Conservation (phyloP, 768 basidiomycete genomes). For the Macrolepiota dolichaula region DNA sequence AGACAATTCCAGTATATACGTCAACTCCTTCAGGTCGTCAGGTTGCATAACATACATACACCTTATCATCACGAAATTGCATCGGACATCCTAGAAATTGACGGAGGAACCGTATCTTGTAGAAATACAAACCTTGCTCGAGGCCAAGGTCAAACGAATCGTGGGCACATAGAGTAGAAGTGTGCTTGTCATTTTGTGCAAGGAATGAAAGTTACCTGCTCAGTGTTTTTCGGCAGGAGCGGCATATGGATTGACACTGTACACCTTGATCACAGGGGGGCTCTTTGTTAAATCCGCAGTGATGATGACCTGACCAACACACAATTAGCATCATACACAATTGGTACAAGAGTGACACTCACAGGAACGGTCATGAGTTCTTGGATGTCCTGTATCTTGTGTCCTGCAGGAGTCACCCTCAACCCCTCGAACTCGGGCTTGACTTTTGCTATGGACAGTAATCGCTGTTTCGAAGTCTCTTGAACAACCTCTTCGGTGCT, state of each 20-base stretch:
- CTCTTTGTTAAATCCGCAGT: slow-evolving; percentile 95
- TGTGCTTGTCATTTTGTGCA: neutral
- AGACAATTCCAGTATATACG: neutral
- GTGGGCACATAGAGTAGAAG: neutral
- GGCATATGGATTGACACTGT: slow-evolving; percentile 91
- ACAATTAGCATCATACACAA: too few relatives aligned
- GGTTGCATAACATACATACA: neutral
- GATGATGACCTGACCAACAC: slow-evolving; percentile 70
- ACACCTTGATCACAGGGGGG: slow-evolving; percentile 95
- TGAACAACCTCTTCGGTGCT: slow-evolving; percentile 27
- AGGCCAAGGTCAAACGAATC: neutral
- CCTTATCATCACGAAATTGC: neutral
- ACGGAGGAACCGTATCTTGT: neutral
- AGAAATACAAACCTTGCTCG: slow-evolving; percentile 10
- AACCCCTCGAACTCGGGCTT: slow-evolving; percentile 84
- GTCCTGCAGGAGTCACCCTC: slow-evolving; percentile 67
- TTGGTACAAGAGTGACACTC: slow-evolving; percentile 25
- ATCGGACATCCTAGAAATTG: neutral
- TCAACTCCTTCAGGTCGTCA: neutral
- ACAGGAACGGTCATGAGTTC: slow-evolving; percentile 94
- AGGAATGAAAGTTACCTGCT: neutral
- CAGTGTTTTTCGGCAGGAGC: slow-evolving; percentile 23
- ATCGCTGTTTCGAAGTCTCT: slow-evolving; percentile 76
- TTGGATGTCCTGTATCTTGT: slow-evolving; percentile 92
- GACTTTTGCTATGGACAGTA: slow-evolving; percentile 71